Evolutionary conservation across 495 filamentous ascomycete genomes (phyloP), one percentile per base, ranked within the genome.

Genomic region (Oidiodendron maius): DNA sequence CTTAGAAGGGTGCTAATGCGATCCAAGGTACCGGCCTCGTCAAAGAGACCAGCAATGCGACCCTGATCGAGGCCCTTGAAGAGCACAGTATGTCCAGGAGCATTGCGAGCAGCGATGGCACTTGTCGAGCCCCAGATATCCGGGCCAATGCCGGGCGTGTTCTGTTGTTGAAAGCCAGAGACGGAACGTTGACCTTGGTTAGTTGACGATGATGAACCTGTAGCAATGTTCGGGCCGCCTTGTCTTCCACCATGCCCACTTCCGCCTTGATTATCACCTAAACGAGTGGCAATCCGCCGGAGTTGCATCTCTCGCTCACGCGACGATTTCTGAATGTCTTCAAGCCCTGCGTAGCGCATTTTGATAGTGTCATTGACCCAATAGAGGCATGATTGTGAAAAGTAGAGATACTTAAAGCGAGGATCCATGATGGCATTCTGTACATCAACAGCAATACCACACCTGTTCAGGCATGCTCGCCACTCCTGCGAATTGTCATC

Each of bases 331-430:
- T 30, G 26, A 30, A 30, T 30, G 26, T 30, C 26, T 30, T 30
- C 26, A 12, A 30, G 26, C 26, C 26, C 26, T 30, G 26, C 26
- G 26, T 30, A 30, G 26, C 26, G 26, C 26, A 30, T 30, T 30
- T 30, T 30, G 26, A 30, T 12, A 30, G 26, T 30, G 26, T 30
- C 26, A 12, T 5, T 30, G 40, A 50, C 50, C 54, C 49, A 57
- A 21, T 25, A 45, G 17, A 53, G 37, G 34, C 54, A 57, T n/a
- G 54, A 57, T 18, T 45, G 30, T 4, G 50, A 44, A 39, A 53
- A 44, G 3, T 50, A 45, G 30, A 57, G 44, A 28, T 50, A 40
- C 21, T 34, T 32, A 39, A 57, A 57, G 26, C 26, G 26, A 30
- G 26, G 26, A 30, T 30, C 26, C 26, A 30, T 30, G 12, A 30